phyloP scores from a whole-genome alignment of 371 early-diverging fungal genomes.

The Apophysomyces elegans region DNA sequence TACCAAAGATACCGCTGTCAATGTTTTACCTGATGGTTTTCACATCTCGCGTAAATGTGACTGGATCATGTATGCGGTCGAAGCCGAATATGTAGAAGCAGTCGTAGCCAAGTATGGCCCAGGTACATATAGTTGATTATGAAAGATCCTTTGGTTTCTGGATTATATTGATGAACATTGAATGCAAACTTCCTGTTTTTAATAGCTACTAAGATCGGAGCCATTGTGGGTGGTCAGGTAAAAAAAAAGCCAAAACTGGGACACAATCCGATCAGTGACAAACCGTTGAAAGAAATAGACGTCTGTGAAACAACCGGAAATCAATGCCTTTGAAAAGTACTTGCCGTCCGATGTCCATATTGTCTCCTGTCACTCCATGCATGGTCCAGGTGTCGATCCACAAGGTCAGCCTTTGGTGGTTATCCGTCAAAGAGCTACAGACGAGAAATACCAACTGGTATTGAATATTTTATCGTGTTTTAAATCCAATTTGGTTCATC shows the following conservation, averaged over 20 bases:
- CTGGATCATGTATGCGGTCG: conserved; percentile 93
- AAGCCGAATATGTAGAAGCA: conserved; percentile 84
- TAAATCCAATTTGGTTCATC: conserved; percentile 78
- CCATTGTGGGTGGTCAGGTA: conserved; percentile 84
- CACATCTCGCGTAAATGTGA: conserved; percentile 85
- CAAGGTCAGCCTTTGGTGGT: conserved; percentile 87
- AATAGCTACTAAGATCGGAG: conserved; percentile 85
- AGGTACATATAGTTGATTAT: conserved; percentile 43
- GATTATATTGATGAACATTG: too few species aligned
- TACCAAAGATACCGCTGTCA: conserved; percentile 57
- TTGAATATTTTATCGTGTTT: conserved; percentile 73
- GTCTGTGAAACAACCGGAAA: conserved; percentile 94
- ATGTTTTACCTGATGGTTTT: conserved; percentile 81
- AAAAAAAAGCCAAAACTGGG: conserved; percentile 2
- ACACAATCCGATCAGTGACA: background rate
- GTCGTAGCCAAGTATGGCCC: conserved; percentile 88
- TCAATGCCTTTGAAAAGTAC: conserved; percentile 84
- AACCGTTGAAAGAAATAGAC: conserved; percentile 55
- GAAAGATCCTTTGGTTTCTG: too few species aligned
- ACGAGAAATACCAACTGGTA: conserved; percentile 64
- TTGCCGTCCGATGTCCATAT: conserved; percentile 90
- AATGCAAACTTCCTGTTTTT: background rate
- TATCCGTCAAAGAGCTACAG: conserved; percentile 75
- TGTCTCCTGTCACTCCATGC: conserved; percentile 94
- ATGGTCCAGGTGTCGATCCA: conserved; percentile 90